phyloP scores from a whole-genome alignment of 169 alveolate species.

The Eimeria sp. region DNA sequence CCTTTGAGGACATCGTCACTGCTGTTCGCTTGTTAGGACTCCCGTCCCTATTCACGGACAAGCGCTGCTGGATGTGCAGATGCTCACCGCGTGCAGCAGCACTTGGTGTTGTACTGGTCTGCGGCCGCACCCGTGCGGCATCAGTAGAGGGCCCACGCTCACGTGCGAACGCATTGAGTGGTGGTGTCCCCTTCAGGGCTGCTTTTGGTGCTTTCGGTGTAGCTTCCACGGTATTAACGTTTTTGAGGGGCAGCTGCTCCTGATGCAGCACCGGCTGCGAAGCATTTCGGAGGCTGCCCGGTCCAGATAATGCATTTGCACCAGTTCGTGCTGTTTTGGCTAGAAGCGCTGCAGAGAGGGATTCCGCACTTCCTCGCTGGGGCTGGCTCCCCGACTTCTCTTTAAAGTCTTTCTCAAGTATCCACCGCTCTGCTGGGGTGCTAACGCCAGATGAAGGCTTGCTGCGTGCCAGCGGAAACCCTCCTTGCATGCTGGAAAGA shows the following conservation, averaged over 20 bases:
- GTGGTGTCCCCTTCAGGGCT: background rate
- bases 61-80: background rate
- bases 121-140: slow-evolving; percentile 5
- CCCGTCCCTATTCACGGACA: background rate
- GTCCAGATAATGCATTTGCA: background rate
- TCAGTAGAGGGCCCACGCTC: slow-evolving; percentile 21
- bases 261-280: slow-evolving; percentile 35
- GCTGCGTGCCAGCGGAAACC: background rate
- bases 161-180: background rate
- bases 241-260: background rate
- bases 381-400: background rate
- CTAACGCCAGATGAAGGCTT: background rate
- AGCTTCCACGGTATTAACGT: background rate
- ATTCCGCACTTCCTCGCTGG: background rate
- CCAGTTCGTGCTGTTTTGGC: background rate
- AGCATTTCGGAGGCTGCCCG: background rate
- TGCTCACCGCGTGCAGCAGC: background rate
- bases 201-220: background rate
- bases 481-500: slow-evolving; percentile 15
- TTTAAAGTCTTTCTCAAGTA: background rate
- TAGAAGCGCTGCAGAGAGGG: background rate
- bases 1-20: background rate
- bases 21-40: background rate
- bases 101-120: slow-evolving; percentile 7
- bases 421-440: background rate